These are phyloP conservation scores for Amanita jacksonii DNA, from an alignment of 768 basidiomycete genomes.

Conservation along the genomic window DNA sequence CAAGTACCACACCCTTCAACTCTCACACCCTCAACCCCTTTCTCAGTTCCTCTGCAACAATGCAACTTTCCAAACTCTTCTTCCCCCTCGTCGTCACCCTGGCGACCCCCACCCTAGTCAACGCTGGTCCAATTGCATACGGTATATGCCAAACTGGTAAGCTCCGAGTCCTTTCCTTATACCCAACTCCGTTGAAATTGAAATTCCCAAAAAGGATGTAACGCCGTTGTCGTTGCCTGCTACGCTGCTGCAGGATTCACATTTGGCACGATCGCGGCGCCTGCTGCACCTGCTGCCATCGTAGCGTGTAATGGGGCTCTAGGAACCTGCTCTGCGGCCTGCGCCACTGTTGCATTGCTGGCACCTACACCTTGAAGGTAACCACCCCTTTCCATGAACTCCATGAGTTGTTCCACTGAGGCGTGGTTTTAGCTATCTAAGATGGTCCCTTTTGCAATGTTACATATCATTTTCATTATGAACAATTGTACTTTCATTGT, in stretches of 20 bases:
- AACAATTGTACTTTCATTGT: no score
- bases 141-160: conserved; percentile 26
- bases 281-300: conserved; percentile 27
- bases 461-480: no score
- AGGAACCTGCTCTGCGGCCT: conserved; percentile 31
- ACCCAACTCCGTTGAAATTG: not conserved
- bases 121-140: conserved; percentile 25
- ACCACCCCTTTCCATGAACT: no score
- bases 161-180: not conserved
- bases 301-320: conserved; percentile 33
- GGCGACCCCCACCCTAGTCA: not conserved
- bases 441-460: no score
- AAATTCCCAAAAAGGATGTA: conserved; percentile 23
- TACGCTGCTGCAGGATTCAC: conserved; percentile 32
- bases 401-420: no score
- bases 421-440: no score
- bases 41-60: no score
- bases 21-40: no score
- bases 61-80: not conserved
- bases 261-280: conserved; percentile 33
- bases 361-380: conserved; percentile 30
- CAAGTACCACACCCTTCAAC: no score
- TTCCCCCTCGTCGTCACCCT: conserved; percentile 2
- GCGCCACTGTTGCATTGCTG: conserved; percentile 25
- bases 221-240: conserved; percentile 28